Base-by-base conservation (phyloP, 192 early-diverging fungal genomes). In the Rhizophagus clarus region DNA sequence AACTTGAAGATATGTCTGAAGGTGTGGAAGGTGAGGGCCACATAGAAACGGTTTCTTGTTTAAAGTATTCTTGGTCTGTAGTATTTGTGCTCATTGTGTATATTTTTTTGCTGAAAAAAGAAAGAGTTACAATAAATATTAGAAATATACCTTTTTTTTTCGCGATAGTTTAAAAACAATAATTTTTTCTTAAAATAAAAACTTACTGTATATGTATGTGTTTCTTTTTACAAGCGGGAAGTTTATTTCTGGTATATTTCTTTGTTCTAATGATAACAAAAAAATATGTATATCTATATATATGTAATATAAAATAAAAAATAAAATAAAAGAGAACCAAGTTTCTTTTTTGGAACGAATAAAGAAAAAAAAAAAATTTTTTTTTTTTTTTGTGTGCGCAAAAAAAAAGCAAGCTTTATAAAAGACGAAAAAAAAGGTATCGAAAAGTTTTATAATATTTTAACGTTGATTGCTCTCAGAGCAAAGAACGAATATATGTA, bases 391-490 rank as follows among this genome's bases (percentile, higher is more conserved):
- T 32, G 22, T 20, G 22, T 9, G 9, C n/a, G 11, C 3, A 15
- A 70, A 31, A 40, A 17, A 17, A 22, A 37, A 22, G 26, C 20
- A 34, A 22, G 10, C 4, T 75, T 75, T 26, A 61, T 42, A 24
- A 56, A 34, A 26, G 24, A 60, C 34, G 56, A 49, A 9, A 37
- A 49, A 9, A 37, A 32, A 20, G 31, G 8, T 37, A 40, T 7
- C 11, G 20, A 22, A 34, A 22, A 40, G 17, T 70, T n/a, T 37
- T 70, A 32, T 37, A 70, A 70, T n/a, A 20, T 42, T 37, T 22
- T 66, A 34, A 34, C 74, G 74, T 75, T 75, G 74, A 75, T 75
- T 75, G 74, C 74, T 75, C 51, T n/a, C 74, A 75, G 60, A 75
- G 74, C 74, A 61, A 75, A 61, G 28, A 22, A 75, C 74, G 74